Percentiles rank a stretch among this genome's conserved stretches.
phyloP scores from a whole-genome alignment of 2,329 filamentous ascomycete species.

The Curvularia eragrostidis region DNA sequence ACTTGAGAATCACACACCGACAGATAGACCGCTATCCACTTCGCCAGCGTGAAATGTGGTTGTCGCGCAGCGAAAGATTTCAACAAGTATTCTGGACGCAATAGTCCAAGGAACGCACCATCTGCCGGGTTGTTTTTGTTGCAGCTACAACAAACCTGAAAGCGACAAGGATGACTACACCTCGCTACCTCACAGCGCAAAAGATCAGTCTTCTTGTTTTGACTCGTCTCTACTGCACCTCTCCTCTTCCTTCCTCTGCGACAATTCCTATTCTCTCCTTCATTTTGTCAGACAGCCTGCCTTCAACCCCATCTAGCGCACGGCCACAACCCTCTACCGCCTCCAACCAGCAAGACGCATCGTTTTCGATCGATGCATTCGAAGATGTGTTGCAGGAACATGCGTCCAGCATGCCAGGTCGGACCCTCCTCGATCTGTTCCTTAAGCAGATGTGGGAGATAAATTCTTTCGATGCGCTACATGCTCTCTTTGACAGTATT shows the following conservation, averaged over 20 bases:
- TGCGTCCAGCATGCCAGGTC: slow-evolving; percentile 68
- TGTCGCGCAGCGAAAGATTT: not conserved
- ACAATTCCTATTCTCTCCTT: slow-evolving; percentile 80
- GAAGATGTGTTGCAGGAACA: slow-evolving; percentile 55
- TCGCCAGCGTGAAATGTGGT: not conserved
- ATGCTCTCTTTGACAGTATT: slow-evolving; percentile 73
- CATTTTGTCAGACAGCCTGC: slow-evolving; percentile 72
- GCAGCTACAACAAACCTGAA: slow-evolving; percentile 5
- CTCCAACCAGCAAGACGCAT: slow-evolving; percentile 45
- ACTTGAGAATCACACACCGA: slow-evolving; percentile 2
- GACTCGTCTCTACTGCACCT: slow-evolving; percentile 80
- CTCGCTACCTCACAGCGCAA: slow-evolving; percentile 84
- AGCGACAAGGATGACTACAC: slow-evolving; percentile 60
- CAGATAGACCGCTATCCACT: not conserved
- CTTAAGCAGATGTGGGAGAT: slow-evolving; percentile 83
- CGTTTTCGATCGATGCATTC: slow-evolving; percentile 51
- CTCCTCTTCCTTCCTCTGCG: slow-evolving; percentile 70
- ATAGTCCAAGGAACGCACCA: slow-evolving; percentile 1
- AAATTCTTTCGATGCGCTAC: slow-evolving; percentile 80
- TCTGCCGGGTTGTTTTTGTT: slow-evolving; percentile 5
- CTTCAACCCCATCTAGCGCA: slow-evolving; percentile 30
- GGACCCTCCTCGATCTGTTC: slow-evolving; percentile 87
- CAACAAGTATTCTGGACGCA: not conserved
- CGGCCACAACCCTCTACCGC: slow-evolving; percentile 28
- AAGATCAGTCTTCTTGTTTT: slow-evolving; percentile 84